Conservation (phyloP, 768 basidiomycete genomes). For the Russula compacta region DNA sequence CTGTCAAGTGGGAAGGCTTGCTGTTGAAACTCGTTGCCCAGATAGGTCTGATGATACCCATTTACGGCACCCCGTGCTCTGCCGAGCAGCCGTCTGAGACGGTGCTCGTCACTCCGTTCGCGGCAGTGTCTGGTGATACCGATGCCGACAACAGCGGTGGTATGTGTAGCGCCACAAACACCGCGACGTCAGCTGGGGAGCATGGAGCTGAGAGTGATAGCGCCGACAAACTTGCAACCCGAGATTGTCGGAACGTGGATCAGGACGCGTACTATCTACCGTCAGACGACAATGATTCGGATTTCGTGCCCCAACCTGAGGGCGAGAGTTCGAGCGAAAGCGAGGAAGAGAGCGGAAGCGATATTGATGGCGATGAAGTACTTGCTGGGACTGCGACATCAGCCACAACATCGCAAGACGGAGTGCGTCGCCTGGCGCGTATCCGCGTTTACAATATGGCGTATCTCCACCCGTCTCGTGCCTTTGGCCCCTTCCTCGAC, state of each 20-base stretch:
- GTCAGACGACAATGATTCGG: background rate
- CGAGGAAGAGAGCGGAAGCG: background rate
- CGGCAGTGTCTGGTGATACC: background rate
- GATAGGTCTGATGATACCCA: constrained; percentile 32
- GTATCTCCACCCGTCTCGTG: constrained; percentile 27
- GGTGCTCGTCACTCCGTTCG: background rate
- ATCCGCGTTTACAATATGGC: constrained; percentile 31
- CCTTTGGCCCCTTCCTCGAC: constrained; percentile 30
- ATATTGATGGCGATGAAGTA: constrained; percentile 2
- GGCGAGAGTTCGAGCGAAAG: background rate
- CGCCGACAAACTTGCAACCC: background rate
- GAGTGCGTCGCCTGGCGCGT: constrained; percentile 29
- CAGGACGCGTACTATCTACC: background rate
- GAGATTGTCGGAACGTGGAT: background rate
- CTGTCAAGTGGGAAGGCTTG: constrained; percentile 27
- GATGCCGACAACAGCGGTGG: background rate
- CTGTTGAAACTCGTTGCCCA: constrained; percentile 35
- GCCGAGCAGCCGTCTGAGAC: background rate
- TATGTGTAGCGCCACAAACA: background rate
- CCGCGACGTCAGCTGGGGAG: background rate
- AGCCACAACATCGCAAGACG: background rate
- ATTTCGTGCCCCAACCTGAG: background rate
- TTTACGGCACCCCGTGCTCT: background rate
- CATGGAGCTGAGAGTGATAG: background rate
- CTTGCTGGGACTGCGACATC: background rate